phyloP scores from a whole-genome alignment of 495 filamentous ascomycete genomes.

The Ascobolus immersus region DNA sequence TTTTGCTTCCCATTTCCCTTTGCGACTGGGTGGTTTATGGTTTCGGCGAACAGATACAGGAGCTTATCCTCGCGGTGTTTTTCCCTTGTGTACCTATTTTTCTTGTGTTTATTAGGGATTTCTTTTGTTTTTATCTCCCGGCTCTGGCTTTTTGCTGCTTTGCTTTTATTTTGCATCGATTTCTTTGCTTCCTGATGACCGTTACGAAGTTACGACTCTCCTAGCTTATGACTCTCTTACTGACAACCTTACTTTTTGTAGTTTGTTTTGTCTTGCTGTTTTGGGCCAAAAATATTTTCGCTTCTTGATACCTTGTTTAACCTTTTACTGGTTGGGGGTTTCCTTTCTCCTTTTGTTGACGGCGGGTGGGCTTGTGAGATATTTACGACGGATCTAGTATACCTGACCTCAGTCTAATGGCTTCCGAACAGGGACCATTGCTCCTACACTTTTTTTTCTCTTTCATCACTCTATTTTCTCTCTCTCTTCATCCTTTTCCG shows the following conservation, averaged over 20 bases:
- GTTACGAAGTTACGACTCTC: conserved; percentile 14
- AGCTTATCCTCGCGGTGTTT: conserved; percentile 11
- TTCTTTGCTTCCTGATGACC: conserved; percentile 6
- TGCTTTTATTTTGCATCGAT: conserved; percentile 6
- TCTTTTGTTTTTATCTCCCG: conserved; percentile 11
- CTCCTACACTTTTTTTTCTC: no score
- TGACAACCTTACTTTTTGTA: conserved; percentile 10
- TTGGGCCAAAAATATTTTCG: no score
- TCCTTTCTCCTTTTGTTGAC: no score
- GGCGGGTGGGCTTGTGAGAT: no score
- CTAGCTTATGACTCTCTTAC: conserved; percentile 12
- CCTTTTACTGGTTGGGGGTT: no score
- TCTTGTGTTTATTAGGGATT: conserved; percentile 7
- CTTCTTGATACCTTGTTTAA: conserved; percentile 16
- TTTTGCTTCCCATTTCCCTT: conserved; percentile 11
- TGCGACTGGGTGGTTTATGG: conserved; percentile 8
- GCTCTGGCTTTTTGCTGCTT: conserved; percentile 10
- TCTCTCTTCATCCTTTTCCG: no score
- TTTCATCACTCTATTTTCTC: no score
- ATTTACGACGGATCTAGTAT: no score
- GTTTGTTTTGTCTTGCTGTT: conserved; percentile 2
- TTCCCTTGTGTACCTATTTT: conserved; percentile 7
- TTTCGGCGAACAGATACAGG: no score
- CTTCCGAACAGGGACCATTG: no score
- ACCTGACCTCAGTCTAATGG: no score